Evolutionary conservation across 805 yeast genomes (phyloP).

Genomic region (Myxozyma geophila): DNA sequence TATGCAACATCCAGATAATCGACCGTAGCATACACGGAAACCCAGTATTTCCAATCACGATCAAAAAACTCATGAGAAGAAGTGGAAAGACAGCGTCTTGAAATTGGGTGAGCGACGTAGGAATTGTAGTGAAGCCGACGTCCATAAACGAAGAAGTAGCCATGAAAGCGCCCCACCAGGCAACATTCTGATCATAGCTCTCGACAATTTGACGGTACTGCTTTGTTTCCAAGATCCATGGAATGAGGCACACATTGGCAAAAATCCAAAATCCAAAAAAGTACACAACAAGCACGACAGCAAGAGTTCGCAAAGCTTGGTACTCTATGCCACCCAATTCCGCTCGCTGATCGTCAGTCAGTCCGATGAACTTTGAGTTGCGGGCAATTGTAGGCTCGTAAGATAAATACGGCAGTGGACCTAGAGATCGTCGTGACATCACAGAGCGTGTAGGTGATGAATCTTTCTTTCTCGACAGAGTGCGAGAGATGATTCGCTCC

Average conservation of each 20-base stretch:
- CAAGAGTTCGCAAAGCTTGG: conserved; percentile 78
- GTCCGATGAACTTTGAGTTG: conserved; percentile 85
- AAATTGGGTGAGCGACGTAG: conserved; percentile 77
- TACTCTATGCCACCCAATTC: conserved; percentile 98
- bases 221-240: conserved; percentile 57
- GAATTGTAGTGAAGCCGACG: conserved; percentile 79
- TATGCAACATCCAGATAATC: conserved; percentile 78
- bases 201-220: conserved; percentile 53
- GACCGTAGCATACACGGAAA: conserved; percentile 84
- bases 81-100: conserved; percentile 66
- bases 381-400: conserved; percentile 92
- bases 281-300: conserved; percentile 65
- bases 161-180: conserved; percentile 95
- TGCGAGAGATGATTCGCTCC: conserved; percentile 26
- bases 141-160: conserved; percentile 82
- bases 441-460: conserved; percentile 28
- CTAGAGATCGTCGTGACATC: conserved; percentile 47
- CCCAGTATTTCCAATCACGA: conserved; percentile 92
- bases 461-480: conserved; percentile 26
- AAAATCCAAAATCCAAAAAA: conserved; percentile 77
- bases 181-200: conserved; percentile 66
- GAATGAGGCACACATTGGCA: conserved; percentile 52
- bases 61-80: conserved; percentile 66
- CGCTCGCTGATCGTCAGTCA: conserved; percentile 82
- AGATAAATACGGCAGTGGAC: conserved; percentile 69